Base-by-base conservation (phyloP, 1,139 yeast genomes). In the Sugiyamaella grinbergsii region DNA sequence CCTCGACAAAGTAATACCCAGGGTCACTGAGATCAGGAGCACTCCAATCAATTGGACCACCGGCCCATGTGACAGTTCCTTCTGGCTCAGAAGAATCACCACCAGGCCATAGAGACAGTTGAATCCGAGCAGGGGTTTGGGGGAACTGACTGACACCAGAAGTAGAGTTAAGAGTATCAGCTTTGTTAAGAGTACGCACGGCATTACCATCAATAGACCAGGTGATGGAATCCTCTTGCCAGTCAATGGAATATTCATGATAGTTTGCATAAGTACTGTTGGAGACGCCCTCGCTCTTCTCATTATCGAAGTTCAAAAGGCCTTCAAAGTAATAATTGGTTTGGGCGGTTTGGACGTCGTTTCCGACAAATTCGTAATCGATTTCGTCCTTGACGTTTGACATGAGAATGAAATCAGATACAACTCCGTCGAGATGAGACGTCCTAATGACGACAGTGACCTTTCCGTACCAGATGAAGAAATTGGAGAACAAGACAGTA, bases 21-120 rank as follows among this genome's bases (percentile, higher is more conserved):
- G 83, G 78, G 51, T 85, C 73, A 57, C 75, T 62, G 54, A 89
- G 80, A 68, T 89, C 96, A 8, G 75, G 68, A n/a, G 93, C 78
- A 67, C 84, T 72, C 97, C 97, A 91, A 73, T 89, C 79, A 53
- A 90, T 80, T 11, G 62, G 71, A 66, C 97, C 98, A 67, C 98
- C 98, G 38, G 97, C 95, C 98, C 98, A 91, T 59, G 79, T 85
- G 58, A 83, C 76, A 26, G 97, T 91, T 68, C 98, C 98, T 45
- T 73, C 69, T 37, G 82, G 83, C 65, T 80, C 80, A 48, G 74
- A 61, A 19, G 81, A 70, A 57, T 74, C 79, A 56, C 97, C 97
- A 69, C 87, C 97, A 8, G 98, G 96, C 98, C 98, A 91, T 57
- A 91, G 68, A 8, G 96, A 89, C 51, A 88, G 72, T 71, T 91